phyloP scores from a whole-genome alignment of 257 asterid genomes.

The Knoxia roxburghii region DNA sequence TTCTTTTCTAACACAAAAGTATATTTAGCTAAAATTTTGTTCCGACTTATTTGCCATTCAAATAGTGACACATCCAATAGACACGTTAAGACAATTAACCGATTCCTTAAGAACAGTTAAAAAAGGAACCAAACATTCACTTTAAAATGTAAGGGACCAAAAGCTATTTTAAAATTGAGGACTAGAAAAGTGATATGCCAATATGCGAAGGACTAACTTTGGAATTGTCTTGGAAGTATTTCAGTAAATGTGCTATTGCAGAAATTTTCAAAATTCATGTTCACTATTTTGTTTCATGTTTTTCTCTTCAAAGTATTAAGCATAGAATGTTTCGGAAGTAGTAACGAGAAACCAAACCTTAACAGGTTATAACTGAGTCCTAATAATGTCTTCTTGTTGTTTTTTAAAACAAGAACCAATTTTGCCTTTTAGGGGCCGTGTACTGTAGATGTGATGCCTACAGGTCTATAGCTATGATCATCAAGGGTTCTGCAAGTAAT shows the following conservation, averaged over 20 bases:
- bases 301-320: neutral
- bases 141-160: too few species aligned
- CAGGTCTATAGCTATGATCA: neutral
- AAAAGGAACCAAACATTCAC: too few species aligned
- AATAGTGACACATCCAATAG: too few species aligned
- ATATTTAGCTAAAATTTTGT: too few species aligned
- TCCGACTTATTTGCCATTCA: too few species aligned
- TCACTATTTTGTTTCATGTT: neutral
- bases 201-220: too few species aligned
- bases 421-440: neutral
- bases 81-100: too few species aligned
- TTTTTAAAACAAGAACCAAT: neutral
- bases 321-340: neutral
- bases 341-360: neutral
- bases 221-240: too few species aligned
- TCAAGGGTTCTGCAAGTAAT: neutral
- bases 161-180: too few species aligned
- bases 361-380: neutral
- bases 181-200: too few species aligned
- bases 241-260: neutral
- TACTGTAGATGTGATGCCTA: neutral
- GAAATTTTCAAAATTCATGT: neutral
- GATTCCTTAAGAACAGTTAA: too few species aligned
- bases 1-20: too few species aligned
- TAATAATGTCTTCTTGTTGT: neutral